Evolutionary conservation across 1,139 yeast genomes (phyloP).

Genomic region (Kodamaea derodonti): DNA sequence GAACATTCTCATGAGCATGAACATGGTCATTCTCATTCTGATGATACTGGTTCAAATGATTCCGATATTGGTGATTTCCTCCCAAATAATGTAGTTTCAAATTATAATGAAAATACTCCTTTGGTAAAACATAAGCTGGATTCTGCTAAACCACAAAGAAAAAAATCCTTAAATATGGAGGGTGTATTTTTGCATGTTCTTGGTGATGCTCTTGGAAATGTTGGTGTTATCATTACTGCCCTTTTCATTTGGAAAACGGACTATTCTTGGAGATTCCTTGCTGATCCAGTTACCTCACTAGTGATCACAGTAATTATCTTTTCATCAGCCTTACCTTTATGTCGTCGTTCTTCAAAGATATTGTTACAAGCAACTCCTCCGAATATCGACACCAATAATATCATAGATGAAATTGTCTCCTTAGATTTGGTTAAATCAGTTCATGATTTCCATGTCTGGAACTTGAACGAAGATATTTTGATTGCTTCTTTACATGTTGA

Average conservation of each 20-base stretch:
- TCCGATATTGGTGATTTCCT: conserved; percentile 31
- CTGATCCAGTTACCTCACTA: conserved; percentile 84
- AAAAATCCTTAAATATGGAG: conserved; percentile 85
- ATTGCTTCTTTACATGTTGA: conserved; percentile 91
- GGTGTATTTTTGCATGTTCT: conserved; percentile 93
- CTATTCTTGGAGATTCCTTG: conserved; percentile 79
- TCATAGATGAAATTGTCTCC: conserved; percentile 61
- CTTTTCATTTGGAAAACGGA: conserved; percentile 91
- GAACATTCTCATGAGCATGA: conserved; percentile 15
- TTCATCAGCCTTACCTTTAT: conserved; percentile 86
- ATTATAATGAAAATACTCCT: conserved; percentile 29
- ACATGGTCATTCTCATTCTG: conserved; percentile 14
- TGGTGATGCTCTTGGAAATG: conserved; percentile 94
- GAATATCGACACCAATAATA: conserved; percentile 69
- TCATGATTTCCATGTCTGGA: conserved; percentile 97
- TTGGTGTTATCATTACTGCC: conserved; percentile 90
- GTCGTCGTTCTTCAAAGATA: conserved; percentile 82
- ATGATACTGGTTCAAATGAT: conserved; percentile 27
- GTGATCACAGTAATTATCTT: conserved; percentile 85
- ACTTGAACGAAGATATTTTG: conserved; percentile 78
- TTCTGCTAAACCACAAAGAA: conserved; percentile 17
- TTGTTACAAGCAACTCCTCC: conserved; percentile 91
- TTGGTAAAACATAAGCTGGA: conserved; percentile 18
- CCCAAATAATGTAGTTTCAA: conserved; percentile 38
- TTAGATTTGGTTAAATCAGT: conserved; percentile 76